Percentiles rank a stretch among this genome's conserved stretches.
phyloP scores from a whole-genome alignment of 306 rosid genomes.

The Argentina anserina region DNA sequence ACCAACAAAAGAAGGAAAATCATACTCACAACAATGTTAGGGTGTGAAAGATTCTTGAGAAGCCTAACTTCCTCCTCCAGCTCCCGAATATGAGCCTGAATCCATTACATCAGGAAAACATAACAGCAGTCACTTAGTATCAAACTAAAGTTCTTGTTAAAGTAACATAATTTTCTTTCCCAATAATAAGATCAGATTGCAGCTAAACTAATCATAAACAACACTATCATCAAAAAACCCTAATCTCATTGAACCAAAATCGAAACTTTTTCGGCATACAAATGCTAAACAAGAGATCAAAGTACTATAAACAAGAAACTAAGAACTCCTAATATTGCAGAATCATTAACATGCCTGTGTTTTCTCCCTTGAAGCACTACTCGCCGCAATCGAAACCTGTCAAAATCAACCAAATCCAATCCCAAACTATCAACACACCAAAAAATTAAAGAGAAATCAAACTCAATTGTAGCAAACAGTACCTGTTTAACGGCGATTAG shows the following conservation, averaged over 20 bases:
- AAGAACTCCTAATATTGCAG: background rate
- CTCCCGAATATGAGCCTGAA: conserved; percentile 80
- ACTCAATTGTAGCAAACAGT: background rate
- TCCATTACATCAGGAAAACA: conserved; percentile 7
- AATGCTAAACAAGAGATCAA: background rate
- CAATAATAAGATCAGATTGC: background rate
- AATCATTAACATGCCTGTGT: conserved; percentile 50
- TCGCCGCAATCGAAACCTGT: conserved; percentile 75
- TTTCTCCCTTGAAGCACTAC: conserved; percentile 68
- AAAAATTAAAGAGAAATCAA: conserved; percentile 3
- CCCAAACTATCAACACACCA: conserved; percentile 6
- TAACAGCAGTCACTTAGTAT: conserved; percentile 16
- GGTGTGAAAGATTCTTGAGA: conserved; percentile 83
- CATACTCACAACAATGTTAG: conserved; percentile 82
- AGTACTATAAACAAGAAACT: background rate
- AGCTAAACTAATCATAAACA: background rate
- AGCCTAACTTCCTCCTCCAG: conserved; percentile 90
- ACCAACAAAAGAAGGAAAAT: conserved; percentile 1
- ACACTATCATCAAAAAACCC: background rate
- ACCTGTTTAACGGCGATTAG: conserved; percentile 91
- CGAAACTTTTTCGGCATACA: background rate
- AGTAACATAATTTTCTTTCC: background rate
- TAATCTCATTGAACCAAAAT: background rate
- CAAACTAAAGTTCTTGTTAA: background rate
- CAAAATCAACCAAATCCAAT: conserved; percentile 1